Evolutionary conservation across 371 early-diverging fungal genomes (phyloP), one percentile per base, ranked within the genome.

Genomic region (Choanephora cucurbitarum): DNA sequence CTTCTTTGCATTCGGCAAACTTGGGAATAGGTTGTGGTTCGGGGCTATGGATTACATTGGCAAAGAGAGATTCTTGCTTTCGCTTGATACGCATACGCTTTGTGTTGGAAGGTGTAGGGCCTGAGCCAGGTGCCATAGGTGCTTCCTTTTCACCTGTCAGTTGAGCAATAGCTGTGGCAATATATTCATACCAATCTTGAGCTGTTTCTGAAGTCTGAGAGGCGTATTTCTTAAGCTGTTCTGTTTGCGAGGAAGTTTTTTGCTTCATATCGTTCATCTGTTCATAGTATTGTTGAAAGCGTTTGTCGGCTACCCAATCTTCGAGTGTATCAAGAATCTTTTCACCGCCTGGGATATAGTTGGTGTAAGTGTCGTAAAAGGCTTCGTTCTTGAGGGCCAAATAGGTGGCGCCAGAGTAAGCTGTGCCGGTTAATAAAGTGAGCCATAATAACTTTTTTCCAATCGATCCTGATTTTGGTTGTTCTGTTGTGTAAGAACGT

Each of bases 271-370:
- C 63, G n/a, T 46, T 40, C 0, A 59, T 55, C 40, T 68, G 63
- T 11, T 58, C 47, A 45, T 64, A 59, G 28, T 67, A 73, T 13
- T 55, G 46, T 44, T 71, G 50, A 5, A 75, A 34, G 1, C 60
- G 45, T 7, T 63, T 66, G 37, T 72, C 60, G 14, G 63, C 45
- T 9, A 62, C 55, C 49, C 66, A 60, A 46, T 76, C 77, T 28
- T 74, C 80, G 5, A 75, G 58, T 28, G 56, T 40, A 33, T 79
- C 77, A 44, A 79, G 49, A 3, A 76, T 39, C 17, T 66, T 24
- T 19, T 76, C 73, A 5, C 76, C 80, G 2, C 80, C 80, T 15
- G 76, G 77, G 8, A 79, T 60, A 37, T 79, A 72, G 5, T 70
- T 72, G 5, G 66, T 72, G 55, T 64, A 79, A 3, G 72, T 76